A percentile compares a stretch with the other conserved stretches of the same genome.
phyloP scores from a whole-genome alignment of 106 monocot genomes.

The Triglochin maritima region DNA sequence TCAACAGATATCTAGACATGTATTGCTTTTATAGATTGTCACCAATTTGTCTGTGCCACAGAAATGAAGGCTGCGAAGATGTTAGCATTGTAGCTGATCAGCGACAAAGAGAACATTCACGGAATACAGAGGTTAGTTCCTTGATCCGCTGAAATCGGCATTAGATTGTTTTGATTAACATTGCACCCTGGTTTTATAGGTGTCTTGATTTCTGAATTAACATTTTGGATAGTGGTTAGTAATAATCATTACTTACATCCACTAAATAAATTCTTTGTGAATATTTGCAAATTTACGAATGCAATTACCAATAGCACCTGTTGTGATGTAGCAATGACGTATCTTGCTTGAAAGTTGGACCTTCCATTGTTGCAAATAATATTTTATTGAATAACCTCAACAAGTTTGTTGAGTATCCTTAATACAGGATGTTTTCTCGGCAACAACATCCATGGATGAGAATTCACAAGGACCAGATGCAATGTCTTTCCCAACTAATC shows the following conservation, averaged over 20 bases:
- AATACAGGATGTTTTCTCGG: constrained; percentile 11
- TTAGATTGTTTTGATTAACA: no score
- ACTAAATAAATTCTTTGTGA: no score
- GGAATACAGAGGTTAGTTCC: constrained; percentile 20
- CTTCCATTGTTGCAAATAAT: background rate
- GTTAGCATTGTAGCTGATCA: constrained; percentile 4
- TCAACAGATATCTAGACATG: no score
- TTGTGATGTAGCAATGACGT: no score
- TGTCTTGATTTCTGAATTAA: no score
- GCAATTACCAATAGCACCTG: no score
- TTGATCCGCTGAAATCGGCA: background rate
- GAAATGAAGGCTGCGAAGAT: constrained; percentile 13
- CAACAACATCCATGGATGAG: background rate
- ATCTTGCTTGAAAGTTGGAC: no score
- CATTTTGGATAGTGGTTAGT: no score
- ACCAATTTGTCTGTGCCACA: background rate
- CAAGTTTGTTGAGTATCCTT: background rate
- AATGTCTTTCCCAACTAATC: constrained; percentile 15
- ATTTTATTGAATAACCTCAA: background rate
- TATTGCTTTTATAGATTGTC: no score
- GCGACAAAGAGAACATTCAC: constrained; percentile 2
- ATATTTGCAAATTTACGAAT: no score
- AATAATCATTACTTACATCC: no score
- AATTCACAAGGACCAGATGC: constrained; percentile 4
- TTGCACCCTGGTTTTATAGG: no score